Conservation (phyloP, 306 rosid genomes). For the Dalbergia oliveri region DNA sequence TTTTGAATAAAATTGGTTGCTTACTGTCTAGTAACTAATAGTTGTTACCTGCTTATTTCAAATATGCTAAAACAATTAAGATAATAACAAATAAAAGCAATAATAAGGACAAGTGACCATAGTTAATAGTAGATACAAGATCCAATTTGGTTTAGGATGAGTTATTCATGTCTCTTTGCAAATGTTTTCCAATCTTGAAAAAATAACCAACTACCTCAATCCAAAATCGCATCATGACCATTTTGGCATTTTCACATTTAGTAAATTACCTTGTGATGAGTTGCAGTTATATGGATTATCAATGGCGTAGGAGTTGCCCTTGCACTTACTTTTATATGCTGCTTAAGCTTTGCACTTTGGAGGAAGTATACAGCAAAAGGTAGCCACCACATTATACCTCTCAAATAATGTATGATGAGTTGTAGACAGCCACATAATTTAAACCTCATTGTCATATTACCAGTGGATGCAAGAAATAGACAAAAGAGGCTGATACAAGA, state of each 20-base stretch:
- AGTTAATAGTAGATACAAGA: too few relatives aligned
- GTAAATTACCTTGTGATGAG: not conserved
- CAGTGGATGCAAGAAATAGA: conserved; percentile 25
- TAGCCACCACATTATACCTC: not conserved
- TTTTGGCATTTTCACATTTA: not conserved
- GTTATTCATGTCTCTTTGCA: too few relatives aligned
- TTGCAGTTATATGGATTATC: conserved; percentile 46
- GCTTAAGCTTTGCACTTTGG: conserved; percentile 1
- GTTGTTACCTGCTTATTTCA: not conserved
- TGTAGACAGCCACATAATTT: not conserved
- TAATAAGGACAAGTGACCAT: too few relatives aligned
- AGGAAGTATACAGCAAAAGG: conserved; percentile 35
- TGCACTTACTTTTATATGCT: conserved; percentile 19
- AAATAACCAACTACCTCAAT: not conserved
- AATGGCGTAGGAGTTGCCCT: conserved; percentile 29
- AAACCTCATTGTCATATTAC: not conserved
- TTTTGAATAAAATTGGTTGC: not conserved
- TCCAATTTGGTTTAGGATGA: too few relatives aligned
- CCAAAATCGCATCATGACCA: not conserved
- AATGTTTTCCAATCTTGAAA: too few relatives aligned
- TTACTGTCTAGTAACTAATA: not conserved
- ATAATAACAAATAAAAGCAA: not conserved
- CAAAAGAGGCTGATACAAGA: conserved; percentile 34
- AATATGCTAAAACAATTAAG: not conserved
- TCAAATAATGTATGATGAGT: not conserved